phyloP scores from a whole-genome alignment of 2,329 filamentous ascomycete species.

The Capronia epimyces region DNA sequence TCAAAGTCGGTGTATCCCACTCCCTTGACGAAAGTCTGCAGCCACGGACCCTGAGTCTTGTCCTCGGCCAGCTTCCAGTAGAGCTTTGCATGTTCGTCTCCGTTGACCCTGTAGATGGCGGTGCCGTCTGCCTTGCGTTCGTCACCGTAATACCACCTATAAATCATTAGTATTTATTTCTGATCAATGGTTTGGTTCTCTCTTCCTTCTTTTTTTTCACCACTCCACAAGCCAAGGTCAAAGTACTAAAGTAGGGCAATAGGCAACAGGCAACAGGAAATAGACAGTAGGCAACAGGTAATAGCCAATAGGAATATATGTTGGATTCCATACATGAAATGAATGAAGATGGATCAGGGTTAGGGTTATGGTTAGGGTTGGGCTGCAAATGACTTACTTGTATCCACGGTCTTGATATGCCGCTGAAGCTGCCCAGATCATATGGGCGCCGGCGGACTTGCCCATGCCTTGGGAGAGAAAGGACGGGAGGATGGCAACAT shows the following conservation, averaged over 20 bases:
- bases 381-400: constrained; percentile 32
- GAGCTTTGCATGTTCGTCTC: constrained; percentile 29
- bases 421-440: constrained; percentile 30
- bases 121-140: constrained; percentile 45
- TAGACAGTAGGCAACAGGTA: no score
- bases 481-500: constrained; percentile 31
- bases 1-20: constrained; percentile 10
- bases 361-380: no score
- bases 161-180: background rate
- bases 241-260: background rate
- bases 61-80: constrained; percentile 15
- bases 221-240: no score
- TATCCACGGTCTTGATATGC: constrained; percentile 33
- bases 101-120: constrained; percentile 34
- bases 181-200: background rate
- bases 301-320: no score
- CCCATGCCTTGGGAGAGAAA: constrained; percentile 37
- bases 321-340: no score
- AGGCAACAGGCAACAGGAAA: no score
- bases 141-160: constrained; percentile 50
- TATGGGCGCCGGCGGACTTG: constrained; percentile 39
- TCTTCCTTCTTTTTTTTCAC: no score
- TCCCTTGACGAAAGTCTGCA: constrained; percentile 17
- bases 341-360: no score
- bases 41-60: constrained; percentile 17